Conservation (phyloP, 2,329 filamentous ascomycete species). For the Penicillium italicum region DNA sequence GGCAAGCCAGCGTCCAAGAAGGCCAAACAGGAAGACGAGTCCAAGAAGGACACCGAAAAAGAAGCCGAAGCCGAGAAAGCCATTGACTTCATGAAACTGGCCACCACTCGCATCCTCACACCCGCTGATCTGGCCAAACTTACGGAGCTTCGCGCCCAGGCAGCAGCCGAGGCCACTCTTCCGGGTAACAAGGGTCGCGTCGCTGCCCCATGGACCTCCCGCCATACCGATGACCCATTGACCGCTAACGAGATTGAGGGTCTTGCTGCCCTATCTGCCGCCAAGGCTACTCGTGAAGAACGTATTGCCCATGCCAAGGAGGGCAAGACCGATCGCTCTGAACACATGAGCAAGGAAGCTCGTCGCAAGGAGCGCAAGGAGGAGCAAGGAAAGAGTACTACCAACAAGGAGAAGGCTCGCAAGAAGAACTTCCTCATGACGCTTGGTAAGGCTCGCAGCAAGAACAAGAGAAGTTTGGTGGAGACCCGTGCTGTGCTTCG, state of each 20-base stretch:
- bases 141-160: constrained; percentile 74
- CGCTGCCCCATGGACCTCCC: constrained; percentile 50
- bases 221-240: constrained; percentile 80
- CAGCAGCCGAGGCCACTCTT: constrained; percentile 64
- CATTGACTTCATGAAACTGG: constrained; percentile 56
- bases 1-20: constrained; percentile 60
- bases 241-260: constrained; percentile 91
- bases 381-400: constrained; percentile 87
- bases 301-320: constrained; percentile 77
- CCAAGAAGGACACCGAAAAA: constrained; percentile 31
- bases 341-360: constrained; percentile 83
- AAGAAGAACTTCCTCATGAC: constrained; percentile 99
- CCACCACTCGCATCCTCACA: constrained; percentile 90
- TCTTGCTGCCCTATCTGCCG: constrained; percentile 64
- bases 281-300: constrained; percentile 86
- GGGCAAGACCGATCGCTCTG: constrained; percentile 70
- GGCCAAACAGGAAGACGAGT: constrained; percentile 49
- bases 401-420: constrained; percentile 92
- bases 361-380: constrained; percentile 83
- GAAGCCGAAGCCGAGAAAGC: constrained; percentile 41
- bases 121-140: constrained; percentile 95
- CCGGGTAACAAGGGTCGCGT: constrained; percentile 43
- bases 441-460: constrained; percentile 88
- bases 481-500: constrained; percentile 77
- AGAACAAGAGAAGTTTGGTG: constrained; percentile 89